Conservation (phyloP, 1,284 basidiomycete species). For the Gymnopus androsaceus region DNA sequence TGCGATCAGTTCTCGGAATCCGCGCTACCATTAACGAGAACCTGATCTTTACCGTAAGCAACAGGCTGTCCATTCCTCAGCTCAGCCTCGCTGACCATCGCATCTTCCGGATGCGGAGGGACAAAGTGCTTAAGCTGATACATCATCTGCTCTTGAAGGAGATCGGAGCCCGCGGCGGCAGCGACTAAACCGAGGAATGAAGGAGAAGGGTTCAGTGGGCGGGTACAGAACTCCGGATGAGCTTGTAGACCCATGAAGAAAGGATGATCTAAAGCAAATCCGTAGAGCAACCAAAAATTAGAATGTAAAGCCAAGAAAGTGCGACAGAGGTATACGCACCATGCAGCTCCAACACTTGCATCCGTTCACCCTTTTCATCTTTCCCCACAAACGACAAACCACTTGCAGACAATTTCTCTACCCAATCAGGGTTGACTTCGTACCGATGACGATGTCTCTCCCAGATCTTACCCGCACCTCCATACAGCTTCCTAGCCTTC, state of each 20-base stretch:
- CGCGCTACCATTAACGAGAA: constrained; percentile 19
- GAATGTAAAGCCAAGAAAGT: neutral
- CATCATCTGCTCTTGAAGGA: constrained; percentile 78
- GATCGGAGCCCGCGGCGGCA: constrained; percentile 67
- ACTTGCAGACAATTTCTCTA: constrained; percentile 64
- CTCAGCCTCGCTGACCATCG: constrained; percentile 45
- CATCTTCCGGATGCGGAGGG: constrained; percentile 46
- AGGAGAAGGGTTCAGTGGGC: constrained; percentile 97
- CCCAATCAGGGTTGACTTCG: constrained; percentile 92
- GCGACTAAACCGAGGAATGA: constrained; percentile 97
- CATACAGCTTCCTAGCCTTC: constrained; percentile 82
- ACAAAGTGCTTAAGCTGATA: constrained; percentile 50
- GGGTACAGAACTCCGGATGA: constrained; percentile 98
- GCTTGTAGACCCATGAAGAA: constrained; percentile 96
- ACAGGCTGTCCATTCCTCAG: constrained; percentile 22
- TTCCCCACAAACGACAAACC: constrained; percentile 87
- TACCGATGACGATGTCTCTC: constrained; percentile 97
- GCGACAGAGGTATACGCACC: constrained; percentile 45
- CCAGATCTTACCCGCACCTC: constrained; percentile 85
- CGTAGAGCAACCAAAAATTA: neutral
- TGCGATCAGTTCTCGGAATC: neutral
- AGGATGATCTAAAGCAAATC: constrained; percentile 75
- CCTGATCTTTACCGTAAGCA: constrained; percentile 21
- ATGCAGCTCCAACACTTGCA: constrained; percentile 93
- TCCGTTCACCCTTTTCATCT: constrained; percentile 94